Percentiles rank a stretch among this genome's conserved stretches.
These are phyloP conservation scores for Pseudovirgaria hyperparasitica DNA, from an alignment of 2,329 filamentous ascomycete genomes.

Conservation along the genomic window DNA sequence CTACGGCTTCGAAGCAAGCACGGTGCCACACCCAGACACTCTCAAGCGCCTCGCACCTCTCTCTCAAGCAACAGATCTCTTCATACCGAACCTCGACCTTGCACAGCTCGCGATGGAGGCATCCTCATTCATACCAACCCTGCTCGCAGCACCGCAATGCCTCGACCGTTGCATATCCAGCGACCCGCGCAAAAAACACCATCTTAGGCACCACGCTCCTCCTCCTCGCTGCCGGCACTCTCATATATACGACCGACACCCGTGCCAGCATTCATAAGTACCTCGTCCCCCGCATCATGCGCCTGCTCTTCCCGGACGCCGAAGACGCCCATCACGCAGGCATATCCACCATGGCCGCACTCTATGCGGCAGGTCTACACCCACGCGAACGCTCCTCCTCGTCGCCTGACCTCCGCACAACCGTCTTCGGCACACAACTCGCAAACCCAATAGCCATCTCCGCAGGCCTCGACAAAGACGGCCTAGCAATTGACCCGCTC, in stretches of 20 bases:
- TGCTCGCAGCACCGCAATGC: too few species aligned
- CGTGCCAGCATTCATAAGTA: slow-evolving; percentile 41
- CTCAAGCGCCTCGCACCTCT: too few species aligned
- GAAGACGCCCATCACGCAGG: slow-evolving; percentile 87
- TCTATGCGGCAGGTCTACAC: slow-evolving; percentile 65
- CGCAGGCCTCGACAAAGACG: slow-evolving; percentile 92
- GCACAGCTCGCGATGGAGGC: too few species aligned
- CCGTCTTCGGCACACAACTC: slow-evolving; percentile 66
- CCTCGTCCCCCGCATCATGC: slow-evolving; percentile 47
- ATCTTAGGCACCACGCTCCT: slow-evolving; percentile 42
- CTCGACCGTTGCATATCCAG: too few species aligned
- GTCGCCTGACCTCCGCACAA: slow-evolving; percentile 40
- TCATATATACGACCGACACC: slow-evolving; percentile 41
- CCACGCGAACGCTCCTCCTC: slow-evolving; percentile 64
- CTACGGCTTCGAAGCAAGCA: too few species aligned
- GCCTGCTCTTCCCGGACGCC: slow-evolving; percentile 56
- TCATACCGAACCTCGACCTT: too few species aligned
- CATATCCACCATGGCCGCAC: slow-evolving; percentile 54
- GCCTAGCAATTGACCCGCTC: slow-evolving; percentile 71
- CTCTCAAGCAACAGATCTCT: too few species aligned
- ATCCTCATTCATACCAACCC: too few species aligned
- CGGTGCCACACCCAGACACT: too few species aligned
- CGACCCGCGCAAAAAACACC: slow-evolving; percentile 35
- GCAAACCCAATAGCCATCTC: slow-evolving; percentile 86
- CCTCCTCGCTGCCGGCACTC: slow-evolving; percentile 32